Evolutionary conservation across 768 basidiomycete species (phyloP), one percentile per base, ranked within the genome.

Genomic region (Tricholoma saponaceum): DNA sequence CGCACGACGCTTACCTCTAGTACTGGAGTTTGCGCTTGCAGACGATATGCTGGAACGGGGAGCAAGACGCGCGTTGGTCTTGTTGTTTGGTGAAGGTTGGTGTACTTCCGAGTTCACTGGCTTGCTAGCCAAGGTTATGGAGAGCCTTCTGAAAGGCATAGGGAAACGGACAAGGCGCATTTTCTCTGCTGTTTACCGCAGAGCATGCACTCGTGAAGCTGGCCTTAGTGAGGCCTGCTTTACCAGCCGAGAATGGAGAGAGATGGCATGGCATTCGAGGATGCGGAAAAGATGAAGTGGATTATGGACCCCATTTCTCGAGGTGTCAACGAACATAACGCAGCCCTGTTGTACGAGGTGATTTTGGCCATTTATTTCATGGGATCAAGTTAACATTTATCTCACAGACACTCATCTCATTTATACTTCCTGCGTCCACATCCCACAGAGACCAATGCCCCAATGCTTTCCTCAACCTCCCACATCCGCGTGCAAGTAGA

Each of bases 81-180:
- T 87, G 0, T 79, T 92, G 28, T 98, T 92, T 65, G 93, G 92
- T 4, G 90, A 92, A 60, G 89, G 90, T 2, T 97, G 95, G 95
- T 88, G 85, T 69, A 88, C 83, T 0, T 69, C 81, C 35, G 94
- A 97, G 55, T 90, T 98, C 63, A 89, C 90, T 0, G 70, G 73
- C 0, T 76, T 96, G 2, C 78, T 85, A 2, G 79, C 78, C 56
- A 86, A 86, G 61, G 77, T 84, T 18, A 81, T 89, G 37, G 85
- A 89, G 20, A 75, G 74, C 13, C 73, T 95, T 7, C 72, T 95
- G n/a, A 85, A 85, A 57, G 90, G 89, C 4, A 76, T 97, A 0
- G 78, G 78, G 16, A 88, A 86, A 57, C 77, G 84, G 5, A 87
- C 90, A 2, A 86, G 81, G 0, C 83, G 80, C 86, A 0, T 86